Evolutionary conservation across 768 basidiomycete genomes (phyloP).

Genomic region (Gelatoporia subvermispora): DNA sequence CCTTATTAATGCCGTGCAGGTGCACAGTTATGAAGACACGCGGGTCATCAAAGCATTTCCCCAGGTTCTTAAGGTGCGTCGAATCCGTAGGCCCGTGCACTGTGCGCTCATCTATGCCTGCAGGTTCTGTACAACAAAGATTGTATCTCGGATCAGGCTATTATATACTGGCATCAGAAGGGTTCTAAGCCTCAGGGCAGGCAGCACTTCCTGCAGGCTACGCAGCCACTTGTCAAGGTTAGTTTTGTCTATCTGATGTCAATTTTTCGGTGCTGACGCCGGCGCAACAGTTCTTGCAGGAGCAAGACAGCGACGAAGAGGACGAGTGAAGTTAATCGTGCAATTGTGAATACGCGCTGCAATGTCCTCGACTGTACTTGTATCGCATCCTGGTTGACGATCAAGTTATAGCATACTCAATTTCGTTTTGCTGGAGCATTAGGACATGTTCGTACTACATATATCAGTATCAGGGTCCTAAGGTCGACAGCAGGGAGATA

Average conservation of each 20-base stretch:
- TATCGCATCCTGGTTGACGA: too few species aligned
- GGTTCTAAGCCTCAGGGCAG: constrained; percentile 93
- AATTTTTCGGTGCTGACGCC: background rate
- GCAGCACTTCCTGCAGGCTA: constrained; percentile 90
- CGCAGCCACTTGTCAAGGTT: constrained; percentile 87
- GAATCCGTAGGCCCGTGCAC: background rate
- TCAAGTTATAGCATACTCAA: too few species aligned
- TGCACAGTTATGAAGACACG: constrained; percentile 95
- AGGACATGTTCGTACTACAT: too few species aligned
- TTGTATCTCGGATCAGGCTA: constrained; percentile 91
- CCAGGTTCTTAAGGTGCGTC: constrained; percentile 81
- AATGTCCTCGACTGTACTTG: too few species aligned
- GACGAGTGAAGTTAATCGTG: constrained; percentile 35
- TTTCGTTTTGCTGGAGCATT: too few species aligned
- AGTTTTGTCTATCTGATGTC: too few species aligned
- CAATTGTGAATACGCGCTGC: too few species aligned
- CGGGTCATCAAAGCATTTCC: constrained; percentile 93
- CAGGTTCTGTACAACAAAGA: constrained; percentile 95
- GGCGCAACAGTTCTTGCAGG: constrained; percentile 88
- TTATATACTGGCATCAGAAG: constrained; percentile 98
- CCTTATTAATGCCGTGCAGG: constrained; percentile 91
- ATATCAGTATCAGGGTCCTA: too few species aligned
- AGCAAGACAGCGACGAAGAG: constrained; percentile 77
- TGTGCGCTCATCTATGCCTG: background rate
- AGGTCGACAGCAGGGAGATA: too few species aligned